Evolutionary conservation across 106 monocot species (phyloP).

Genomic region (Iris macrosiphon): DNA sequence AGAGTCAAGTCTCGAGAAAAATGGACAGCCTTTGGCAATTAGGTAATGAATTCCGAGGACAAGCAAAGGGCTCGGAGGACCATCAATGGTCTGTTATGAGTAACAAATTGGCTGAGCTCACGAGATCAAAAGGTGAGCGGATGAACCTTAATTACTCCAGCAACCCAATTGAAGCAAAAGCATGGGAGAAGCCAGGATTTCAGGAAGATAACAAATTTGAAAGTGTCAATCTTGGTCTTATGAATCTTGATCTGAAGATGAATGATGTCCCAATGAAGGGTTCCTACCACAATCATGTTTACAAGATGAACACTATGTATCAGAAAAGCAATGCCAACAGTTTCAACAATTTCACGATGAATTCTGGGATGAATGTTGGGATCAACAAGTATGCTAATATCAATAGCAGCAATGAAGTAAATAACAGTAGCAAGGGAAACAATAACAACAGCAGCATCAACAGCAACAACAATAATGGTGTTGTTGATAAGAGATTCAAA

Average conservation of each 20-base stretch:
- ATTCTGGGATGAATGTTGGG: slow-evolving; percentile 21
- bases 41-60: slow-evolving; percentile 75
- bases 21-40: slow-evolving; percentile 82
- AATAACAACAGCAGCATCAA: slow-evolving; percentile 8
- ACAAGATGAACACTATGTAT: slow-evolving; percentile 36
- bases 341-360: slow-evolving; percentile 49
- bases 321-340: slow-evolving; percentile 26
- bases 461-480: slow-evolving; percentile 21
- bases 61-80: slow-evolving; percentile 65
- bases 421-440: slow-evolving; percentile 4
- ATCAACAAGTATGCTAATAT: slow-evolving; percentile 8
- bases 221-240: slow-evolving; percentile 25
- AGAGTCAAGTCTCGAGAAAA: not conserved
- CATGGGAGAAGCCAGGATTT: slow-evolving; percentile 45
- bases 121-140: slow-evolving; percentile 41
- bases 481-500: slow-evolving; percentile 38
- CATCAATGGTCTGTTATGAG: slow-evolving; percentile 69
- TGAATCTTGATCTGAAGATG: slow-evolving; percentile 65
- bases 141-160: slow-evolving; percentile 49
- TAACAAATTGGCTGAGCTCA: slow-evolving; percentile 72
- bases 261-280: slow-evolving; percentile 44
- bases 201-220: slow-evolving; percentile 51
- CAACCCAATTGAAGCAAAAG: slow-evolving; percentile 19
- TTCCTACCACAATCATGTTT: slow-evolving; percentile 18
- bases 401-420: slow-evolving; percentile 21